Evolutionary conservation across 2,329 filamentous ascomycete species (phyloP).

Genomic region (Nothophoma quercina): DNA sequence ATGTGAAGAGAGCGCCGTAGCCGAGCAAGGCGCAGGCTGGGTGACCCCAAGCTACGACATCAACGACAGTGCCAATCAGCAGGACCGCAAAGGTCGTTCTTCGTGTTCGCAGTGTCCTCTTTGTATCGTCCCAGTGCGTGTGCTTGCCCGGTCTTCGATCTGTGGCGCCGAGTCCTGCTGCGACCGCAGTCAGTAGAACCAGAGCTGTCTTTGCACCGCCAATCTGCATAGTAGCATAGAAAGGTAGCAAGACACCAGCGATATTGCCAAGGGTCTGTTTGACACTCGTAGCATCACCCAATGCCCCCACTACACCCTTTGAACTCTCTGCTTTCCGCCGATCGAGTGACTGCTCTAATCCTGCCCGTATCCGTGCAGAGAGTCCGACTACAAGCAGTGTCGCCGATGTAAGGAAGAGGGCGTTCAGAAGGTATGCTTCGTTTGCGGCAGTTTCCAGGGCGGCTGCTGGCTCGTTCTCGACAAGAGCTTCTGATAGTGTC

Average conservation of each 20-base stretch:
- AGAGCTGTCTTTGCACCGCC: constrained; percentile 63
- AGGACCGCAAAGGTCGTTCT: constrained; percentile 49
- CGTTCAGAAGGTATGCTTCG: constrained; percentile 50
- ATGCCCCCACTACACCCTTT: constrained; percentile 5
- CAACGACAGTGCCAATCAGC: constrained; percentile 41
- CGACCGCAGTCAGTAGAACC: constrained; percentile 56
- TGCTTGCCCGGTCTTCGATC: constrained; percentile 45
- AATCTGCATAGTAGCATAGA: constrained; percentile 64
- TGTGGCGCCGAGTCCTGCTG: constrained; percentile 53
- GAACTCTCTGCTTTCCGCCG: constrained; percentile 43
- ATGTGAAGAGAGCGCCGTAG: constrained; percentile 56
- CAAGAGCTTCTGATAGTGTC: constrained; percentile 34
- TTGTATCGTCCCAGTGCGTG: constrained; percentile 38
- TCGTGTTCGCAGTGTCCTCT: constrained; percentile 47
- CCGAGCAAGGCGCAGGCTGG: constrained; percentile 49
- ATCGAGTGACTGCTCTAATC: constrained; percentile 41
- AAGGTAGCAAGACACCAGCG: constrained; percentile 59
- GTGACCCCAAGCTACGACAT: constrained; percentile 38
- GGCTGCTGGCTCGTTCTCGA: constrained; percentile 21
- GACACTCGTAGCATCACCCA: constrained; percentile 21
- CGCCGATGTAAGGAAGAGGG: constrained; percentile 56
- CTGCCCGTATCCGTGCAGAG: constrained; percentile 44
- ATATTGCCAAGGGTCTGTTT: constrained; percentile 44
- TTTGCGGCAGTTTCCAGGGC: constrained; percentile 16
- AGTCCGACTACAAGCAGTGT: constrained; percentile 56